Conservation (phyloP, 2,329 filamentous ascomycete genomes). For the Calycina marina region DNA sequence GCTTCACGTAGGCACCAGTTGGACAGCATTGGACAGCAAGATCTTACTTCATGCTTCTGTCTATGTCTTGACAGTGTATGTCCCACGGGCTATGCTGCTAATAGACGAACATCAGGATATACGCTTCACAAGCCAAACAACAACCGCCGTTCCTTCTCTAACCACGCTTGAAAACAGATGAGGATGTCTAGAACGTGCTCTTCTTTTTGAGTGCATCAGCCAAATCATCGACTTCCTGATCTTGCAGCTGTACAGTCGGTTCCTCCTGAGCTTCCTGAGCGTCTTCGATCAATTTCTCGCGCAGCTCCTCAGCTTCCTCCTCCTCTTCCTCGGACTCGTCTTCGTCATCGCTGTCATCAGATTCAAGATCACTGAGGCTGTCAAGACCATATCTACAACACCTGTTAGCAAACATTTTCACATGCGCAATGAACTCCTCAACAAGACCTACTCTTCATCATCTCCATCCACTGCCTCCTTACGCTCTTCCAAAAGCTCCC, state of each 20-base stretch:
- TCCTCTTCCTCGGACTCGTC: conserved; percentile 51
- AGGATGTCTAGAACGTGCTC: neutral
- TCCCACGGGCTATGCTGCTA: neutral
- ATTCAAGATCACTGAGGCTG: conserved; percentile 68
- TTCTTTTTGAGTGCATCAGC: conserved; percentile 62
- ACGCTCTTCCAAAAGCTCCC: conserved; percentile 58
- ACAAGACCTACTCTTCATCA: conserved; percentile 55
- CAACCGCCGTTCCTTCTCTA: too few species aligned
- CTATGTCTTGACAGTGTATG: neutral
- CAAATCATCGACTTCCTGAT: conserved; percentile 69
- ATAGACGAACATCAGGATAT: neutral
- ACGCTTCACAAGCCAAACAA: neutral
- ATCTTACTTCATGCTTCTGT: neutral
- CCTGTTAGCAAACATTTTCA: too few species aligned
- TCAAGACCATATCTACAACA: conserved; percentile 78
- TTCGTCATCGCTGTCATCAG: conserved; percentile 54
- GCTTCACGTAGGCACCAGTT: too few species aligned
- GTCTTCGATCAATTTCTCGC: conserved; percentile 54
- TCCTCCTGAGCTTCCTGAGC: conserved; percentile 60
- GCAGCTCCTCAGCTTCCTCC: conserved; percentile 43
- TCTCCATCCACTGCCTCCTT: conserved; percentile 60
- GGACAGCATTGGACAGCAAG: too few species aligned
- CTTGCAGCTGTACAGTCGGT: conserved; percentile 54
- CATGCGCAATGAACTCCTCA: too few species aligned
- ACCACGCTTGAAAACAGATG: neutral